Evolutionary conservation across 2,329 filamentous ascomycete species (phyloP).

Genomic region (Pyrenophora graminea): DNA sequence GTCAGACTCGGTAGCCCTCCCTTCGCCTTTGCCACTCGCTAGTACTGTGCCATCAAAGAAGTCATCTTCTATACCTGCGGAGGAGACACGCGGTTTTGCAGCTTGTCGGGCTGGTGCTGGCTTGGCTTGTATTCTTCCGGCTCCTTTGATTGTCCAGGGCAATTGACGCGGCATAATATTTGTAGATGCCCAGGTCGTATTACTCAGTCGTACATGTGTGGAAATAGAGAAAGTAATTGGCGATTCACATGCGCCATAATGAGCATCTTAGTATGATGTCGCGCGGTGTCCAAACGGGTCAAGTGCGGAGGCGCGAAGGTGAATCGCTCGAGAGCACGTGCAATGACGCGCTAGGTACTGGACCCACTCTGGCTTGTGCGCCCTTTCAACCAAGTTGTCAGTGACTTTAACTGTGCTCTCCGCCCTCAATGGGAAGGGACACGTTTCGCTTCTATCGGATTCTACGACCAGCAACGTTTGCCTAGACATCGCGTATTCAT

Average conservation of each 20-base stretch:
- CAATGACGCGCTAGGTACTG: conserved; percentile 7
- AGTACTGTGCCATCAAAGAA: conserved; percentile 32
- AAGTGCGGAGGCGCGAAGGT: conserved; percentile 17
- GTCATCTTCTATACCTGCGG: conserved; percentile 30
- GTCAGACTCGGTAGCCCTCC: conserved; percentile 21
- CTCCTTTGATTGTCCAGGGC: conserved; percentile 54
- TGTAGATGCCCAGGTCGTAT: neutral
- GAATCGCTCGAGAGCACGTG: conserved; percentile 30
- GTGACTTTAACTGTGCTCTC: conserved; percentile 20
- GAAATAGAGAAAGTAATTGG: neutral
- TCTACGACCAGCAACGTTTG: conserved; percentile 37
- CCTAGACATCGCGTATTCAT: conserved; percentile 27
- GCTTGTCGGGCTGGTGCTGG: conserved; percentile 13
- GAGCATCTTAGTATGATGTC: neutral
- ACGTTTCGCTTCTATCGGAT: conserved; percentile 39
- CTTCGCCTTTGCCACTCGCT: conserved; percentile 28
- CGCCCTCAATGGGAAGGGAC: conserved; percentile 23
- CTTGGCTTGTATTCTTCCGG: conserved; percentile 24
- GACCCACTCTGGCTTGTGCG: conserved; percentile 29
- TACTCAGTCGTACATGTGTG: conserved; percentile 1
- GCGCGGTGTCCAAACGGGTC: conserved; percentile 5
- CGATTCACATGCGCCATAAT: conserved; percentile 6
- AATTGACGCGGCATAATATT: conserved; percentile 57
- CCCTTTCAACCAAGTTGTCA: conserved; percentile 28
- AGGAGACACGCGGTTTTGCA: conserved; percentile 12